Base-by-base conservation (phyloP, 116 monocot genomes). In the Phalaenopsis hybrid region DNA sequence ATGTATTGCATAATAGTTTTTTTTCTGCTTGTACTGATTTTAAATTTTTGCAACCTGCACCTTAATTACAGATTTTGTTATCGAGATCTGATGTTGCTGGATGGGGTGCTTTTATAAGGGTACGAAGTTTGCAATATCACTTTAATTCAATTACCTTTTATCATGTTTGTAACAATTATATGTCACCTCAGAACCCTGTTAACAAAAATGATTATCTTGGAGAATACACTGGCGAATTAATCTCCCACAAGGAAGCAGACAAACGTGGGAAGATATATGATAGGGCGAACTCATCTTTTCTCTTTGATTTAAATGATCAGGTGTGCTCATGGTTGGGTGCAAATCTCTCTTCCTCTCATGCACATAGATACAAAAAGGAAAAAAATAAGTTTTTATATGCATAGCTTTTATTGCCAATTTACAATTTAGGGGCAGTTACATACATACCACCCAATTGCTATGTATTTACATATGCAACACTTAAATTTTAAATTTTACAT, bases 261-360 rank as follows among this genome's bases (percentile, higher is more conserved):
- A 99, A 94, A 79, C 93, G 99, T 77, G 99, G 99, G 81, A 99
- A 99, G 86, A 99, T 99, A 37, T 99, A 99, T 82, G 99, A 99
- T 76, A 92, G 92, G 59, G 92, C 94, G 81, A 99, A 95, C 80
- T 99, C 99, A 80, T 99, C 99, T 10, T 99, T 99, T 83, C 92
- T 99, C 25, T 99, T 99, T 88, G 94, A 99, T 79, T 88, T 99
- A 86, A 95, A 99, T 88, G 99, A 99, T 89, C 93, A 99, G 93
- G 99, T 92, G 74, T 73, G 65, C 63, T 55, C 13, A 18, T 7
- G 4, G 2, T 12, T 75, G 75, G 1, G 5, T 11, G 20, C 45
- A 33, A 31, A 70, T 34, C 15, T 33, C 41, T 37, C 33, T 37
- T 21, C 20, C 0, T 61, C 9, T 5, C 65, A 6, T 25, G 25